Conservation (phyloP, 805 yeast species). For the Wickerhamomyces bovis region DNA sequence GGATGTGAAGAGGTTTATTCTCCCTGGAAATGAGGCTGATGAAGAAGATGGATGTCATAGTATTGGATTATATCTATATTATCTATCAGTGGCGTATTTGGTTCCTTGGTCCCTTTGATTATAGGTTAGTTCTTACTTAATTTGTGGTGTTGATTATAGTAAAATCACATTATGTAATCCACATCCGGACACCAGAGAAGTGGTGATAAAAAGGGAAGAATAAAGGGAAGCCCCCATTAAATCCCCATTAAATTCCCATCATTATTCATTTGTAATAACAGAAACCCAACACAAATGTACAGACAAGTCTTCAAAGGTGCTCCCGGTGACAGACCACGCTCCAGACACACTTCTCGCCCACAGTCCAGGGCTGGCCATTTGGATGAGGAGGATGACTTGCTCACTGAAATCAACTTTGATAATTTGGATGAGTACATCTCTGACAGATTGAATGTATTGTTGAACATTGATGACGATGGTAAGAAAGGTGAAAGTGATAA, state of each 20-base stretch:
- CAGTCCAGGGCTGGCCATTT: slow-evolving; percentile 10
- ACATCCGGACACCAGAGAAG: too few relatives aligned
- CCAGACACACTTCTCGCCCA: slow-evolving; percentile 9
- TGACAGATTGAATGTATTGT: slow-evolving; percentile 16
- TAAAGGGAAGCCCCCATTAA: too few relatives aligned
- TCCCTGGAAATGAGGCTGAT: neutral
- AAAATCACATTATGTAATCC: too few relatives aligned
- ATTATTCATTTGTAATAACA: neutral
- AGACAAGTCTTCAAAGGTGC: slow-evolving; percentile 2
- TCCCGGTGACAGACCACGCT: neutral
- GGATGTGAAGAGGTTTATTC: neutral
- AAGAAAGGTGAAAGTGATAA: slow-evolving; percentile 6
- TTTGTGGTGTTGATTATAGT: too few relatives aligned
- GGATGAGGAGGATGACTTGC: slow-evolving; percentile 17
- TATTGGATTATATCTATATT: neutral
- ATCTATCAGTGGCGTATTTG: too few relatives aligned
- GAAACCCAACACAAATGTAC: neutral
- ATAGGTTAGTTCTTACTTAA: too few relatives aligned
- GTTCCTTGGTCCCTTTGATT: too few relatives aligned
- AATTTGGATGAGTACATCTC: slow-evolving; percentile 22
- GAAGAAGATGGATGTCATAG: neutral
- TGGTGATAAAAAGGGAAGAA: too few relatives aligned
- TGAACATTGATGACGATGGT: slow-evolving; percentile 8
- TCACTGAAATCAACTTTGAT: slow-evolving; percentile 20
- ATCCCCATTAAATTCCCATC: too few relatives aligned